Conservation (phyloP, 306 rosid genomes). For the Astragalus membranaceus region DNA sequence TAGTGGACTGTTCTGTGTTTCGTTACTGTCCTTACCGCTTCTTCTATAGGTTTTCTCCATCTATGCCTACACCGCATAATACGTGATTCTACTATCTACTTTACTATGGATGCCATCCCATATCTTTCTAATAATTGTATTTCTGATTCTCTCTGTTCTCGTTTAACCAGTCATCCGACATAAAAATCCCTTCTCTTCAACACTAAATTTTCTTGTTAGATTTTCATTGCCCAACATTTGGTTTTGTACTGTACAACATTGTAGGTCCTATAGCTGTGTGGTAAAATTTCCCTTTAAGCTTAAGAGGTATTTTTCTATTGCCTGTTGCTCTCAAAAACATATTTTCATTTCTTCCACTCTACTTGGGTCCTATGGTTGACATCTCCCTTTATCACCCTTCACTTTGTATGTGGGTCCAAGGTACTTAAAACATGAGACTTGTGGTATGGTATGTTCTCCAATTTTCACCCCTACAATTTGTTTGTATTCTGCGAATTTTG, state of each 20-base stretch:
- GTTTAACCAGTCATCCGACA: background rate
- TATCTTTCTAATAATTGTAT: background rate
- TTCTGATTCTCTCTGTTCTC: background rate
- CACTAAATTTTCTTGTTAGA: background rate
- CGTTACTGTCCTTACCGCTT: background rate
- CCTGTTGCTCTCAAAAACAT: background rate
- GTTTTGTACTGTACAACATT: background rate
- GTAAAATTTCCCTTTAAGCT: background rate
- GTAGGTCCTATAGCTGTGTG: background rate
- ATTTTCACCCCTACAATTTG: background rate
- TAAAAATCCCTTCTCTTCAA: background rate
- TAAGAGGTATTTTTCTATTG: background rate
- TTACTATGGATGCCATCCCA: background rate
- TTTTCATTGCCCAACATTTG: background rate
- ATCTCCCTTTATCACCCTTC: background rate
- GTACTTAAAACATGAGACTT: background rate
- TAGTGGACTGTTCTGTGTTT: background rate
- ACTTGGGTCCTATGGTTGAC: background rate
- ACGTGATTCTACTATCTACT: background rate
- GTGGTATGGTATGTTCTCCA: background rate
- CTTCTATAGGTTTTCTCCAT: background rate
- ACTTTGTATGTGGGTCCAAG: background rate
- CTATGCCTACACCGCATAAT: background rate
- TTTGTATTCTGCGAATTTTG: background rate
- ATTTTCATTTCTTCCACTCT: background rate